Evolutionary conservation across 352 stramenopile genomes (phyloP).

Genomic region (Phytophthora tentaculata): DNA sequence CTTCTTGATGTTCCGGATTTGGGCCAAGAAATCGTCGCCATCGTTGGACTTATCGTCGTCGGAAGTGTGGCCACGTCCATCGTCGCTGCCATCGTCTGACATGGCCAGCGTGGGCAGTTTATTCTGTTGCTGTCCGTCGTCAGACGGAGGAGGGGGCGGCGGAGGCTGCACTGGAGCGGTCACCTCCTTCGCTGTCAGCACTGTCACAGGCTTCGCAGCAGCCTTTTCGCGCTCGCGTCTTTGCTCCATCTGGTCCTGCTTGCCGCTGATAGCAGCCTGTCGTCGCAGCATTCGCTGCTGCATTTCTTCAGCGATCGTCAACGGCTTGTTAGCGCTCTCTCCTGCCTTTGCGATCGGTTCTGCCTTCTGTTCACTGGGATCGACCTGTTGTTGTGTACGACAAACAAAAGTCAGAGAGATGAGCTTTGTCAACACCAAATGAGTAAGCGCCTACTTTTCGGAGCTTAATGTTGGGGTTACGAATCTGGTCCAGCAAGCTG

Average conservation of each 20-base stretch:
- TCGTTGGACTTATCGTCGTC: conserved; percentile 76
- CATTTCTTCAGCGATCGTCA: conserved; percentile 86
- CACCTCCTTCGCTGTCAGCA: conserved; percentile 85
- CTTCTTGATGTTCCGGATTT: conserved; percentile 85
- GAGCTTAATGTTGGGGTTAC: conserved; percentile 62
- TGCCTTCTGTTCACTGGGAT: conserved; percentile 38
- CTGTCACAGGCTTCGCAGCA: conserved; percentile 70
- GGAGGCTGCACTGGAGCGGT: conserved; percentile 48
- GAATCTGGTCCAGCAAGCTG: conserved; percentile 69
- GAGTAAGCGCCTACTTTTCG: conserved; percentile 41
- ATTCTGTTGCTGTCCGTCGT: conserved; percentile 50
- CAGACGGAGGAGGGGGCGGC: conserved; percentile 55
- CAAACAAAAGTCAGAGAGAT: background rate
- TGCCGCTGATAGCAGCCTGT: conserved; percentile 81
- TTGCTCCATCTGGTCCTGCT: conserved; percentile 85
- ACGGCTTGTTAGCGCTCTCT: conserved; percentile 50
- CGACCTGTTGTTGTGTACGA: conserved; percentile 31
- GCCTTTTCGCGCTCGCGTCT: conserved; percentile 70
- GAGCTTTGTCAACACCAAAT: background rate
- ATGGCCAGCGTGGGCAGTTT: conserved; percentile 76
- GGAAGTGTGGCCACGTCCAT: conserved; percentile 41
- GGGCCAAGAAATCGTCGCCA: conserved; percentile 78
- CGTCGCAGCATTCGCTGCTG: conserved; percentile 81
- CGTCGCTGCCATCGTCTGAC: conserved; percentile 82
- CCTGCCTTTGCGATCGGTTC: conserved; percentile 41